Evolutionary conservation across 805 yeast species (phyloP).

Genomic region (Candida chilensis): DNA sequence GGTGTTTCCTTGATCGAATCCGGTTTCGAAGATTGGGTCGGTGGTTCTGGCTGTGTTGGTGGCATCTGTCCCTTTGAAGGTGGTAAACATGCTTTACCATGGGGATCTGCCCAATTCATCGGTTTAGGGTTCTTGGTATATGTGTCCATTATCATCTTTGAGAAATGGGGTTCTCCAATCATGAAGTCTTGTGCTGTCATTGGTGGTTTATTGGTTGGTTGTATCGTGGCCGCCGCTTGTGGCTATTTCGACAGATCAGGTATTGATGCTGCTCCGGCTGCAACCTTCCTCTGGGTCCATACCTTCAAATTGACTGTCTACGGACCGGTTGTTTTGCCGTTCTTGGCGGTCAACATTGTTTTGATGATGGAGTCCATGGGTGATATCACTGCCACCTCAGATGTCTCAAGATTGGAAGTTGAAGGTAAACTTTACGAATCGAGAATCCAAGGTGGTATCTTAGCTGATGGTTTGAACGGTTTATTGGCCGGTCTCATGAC

Average conservation of each 20-base stretch:
- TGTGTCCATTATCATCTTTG: slow-evolving; percentile 63
- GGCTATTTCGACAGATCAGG: slow-evolving; percentile 59
- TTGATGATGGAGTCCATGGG: slow-evolving; percentile 92
- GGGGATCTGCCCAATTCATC: slow-evolving; percentile 84
- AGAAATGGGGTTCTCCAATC: slow-evolving; percentile 87
- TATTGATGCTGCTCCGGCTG: slow-evolving; percentile 70
- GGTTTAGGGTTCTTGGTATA: slow-evolving; percentile 85
- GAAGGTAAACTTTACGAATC: slow-evolving; percentile 78
- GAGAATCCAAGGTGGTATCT: slow-evolving; percentile 86
- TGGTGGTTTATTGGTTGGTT: slow-evolving; percentile 75
- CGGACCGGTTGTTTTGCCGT: slow-evolving; percentile 81
- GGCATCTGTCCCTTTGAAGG: slow-evolving; percentile 32
- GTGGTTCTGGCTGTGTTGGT: slow-evolving; percentile 65
- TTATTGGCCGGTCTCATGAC: slow-evolving; percentile 70
- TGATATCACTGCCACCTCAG: slow-evolving; percentile 90
- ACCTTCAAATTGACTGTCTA: slow-evolving; percentile 71
- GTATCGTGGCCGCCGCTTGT: slow-evolving; percentile 87
- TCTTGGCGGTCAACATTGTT: slow-evolving; percentile 74
- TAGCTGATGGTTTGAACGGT: slow-evolving; percentile 84
- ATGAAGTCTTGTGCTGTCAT: slow-evolving; percentile 93
- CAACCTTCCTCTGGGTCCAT: slow-evolving; percentile 79
- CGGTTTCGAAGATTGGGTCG: slow-evolving; percentile 81
- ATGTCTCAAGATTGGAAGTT: slow-evolving; percentile 78
- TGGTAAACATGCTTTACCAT: slow-evolving; percentile 49
- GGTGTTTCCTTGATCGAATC: slow-evolving; percentile 62